A percentile compares a stretch with the other conserved stretches of the same genome.
phyloP scores from a whole-genome alignment of 441 rosid species.

The Populus hybrid region DNA sequence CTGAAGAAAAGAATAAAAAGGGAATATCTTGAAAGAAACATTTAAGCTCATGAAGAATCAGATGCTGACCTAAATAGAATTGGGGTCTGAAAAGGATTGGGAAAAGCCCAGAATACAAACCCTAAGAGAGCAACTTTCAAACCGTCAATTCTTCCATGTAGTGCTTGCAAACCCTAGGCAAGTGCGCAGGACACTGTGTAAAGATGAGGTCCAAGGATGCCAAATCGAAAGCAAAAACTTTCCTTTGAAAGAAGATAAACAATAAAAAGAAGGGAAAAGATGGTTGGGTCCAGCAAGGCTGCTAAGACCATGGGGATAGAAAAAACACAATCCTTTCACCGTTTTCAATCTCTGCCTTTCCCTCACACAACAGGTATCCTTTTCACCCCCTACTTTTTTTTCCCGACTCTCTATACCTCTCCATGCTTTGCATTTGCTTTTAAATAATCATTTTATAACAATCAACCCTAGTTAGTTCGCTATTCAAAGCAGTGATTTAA shows the following conservation, averaged over 20 bases:
- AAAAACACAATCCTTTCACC: too few relatives aligned
- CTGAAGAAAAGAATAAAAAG: background rate
- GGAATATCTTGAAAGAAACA: constrained; percentile 26
- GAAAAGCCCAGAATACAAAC: background rate
- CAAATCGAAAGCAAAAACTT: background rate
- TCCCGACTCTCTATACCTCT: constrained; percentile 9
- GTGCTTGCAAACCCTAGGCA: background rate
- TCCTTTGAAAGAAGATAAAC: background rate
- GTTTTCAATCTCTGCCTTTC: too few relatives aligned
- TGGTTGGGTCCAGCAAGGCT: constrained; percentile 28
- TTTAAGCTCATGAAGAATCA: constrained; percentile 23
- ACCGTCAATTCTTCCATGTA: background rate
- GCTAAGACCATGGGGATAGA: too few relatives aligned
- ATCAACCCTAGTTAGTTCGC: background rate
- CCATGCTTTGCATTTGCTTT: background rate
- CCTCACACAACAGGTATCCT: background rate
- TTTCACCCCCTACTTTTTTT: constrained; percentile 1
- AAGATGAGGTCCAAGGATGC: background rate
- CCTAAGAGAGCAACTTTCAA: background rate
- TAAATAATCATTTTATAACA: background rate
- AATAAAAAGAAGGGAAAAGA: background rate
- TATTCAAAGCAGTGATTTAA: background rate
- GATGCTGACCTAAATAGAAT: constrained; percentile 13
- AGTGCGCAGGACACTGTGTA: background rate
- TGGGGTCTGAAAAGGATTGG: background rate